These are phyloP conservation scores for Coniferiporia sulphurascens DNA, from an alignment of 1,284 basidiomycete species.

Conservation along the genomic window DNA sequence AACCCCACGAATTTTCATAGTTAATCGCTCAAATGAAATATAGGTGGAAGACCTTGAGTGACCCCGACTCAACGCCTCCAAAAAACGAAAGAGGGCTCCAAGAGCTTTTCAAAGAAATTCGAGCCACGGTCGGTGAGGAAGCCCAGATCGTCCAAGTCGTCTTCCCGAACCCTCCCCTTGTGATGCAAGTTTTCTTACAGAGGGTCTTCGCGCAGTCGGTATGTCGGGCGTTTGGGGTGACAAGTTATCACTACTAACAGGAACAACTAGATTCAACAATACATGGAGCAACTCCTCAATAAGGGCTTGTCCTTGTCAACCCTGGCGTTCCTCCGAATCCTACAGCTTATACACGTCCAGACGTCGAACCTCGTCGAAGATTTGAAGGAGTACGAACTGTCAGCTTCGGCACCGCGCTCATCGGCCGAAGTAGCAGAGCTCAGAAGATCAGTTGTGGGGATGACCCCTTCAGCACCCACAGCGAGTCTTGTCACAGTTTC, in stretches of 20 bases:
- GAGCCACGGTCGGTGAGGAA: slow-evolving; percentile 89
- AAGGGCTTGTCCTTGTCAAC: slow-evolving; percentile 74
- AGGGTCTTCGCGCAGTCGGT: slow-evolving; percentile 98
- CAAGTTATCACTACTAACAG: background rate
- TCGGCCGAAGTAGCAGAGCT: slow-evolving; percentile 58
- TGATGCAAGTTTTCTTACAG: slow-evolving; percentile 98
- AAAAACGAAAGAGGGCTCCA: slow-evolving; percentile 76
- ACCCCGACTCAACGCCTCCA: slow-evolving; percentile 79
- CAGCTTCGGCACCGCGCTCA: slow-evolving; percentile 56
- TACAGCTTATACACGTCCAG: slow-evolving; percentile 84
- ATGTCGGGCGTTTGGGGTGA: slow-evolving; percentile 27
- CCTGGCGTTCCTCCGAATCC: slow-evolving; percentile 85
- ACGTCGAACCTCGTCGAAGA: slow-evolving; percentile 84
- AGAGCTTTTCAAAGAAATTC: slow-evolving; percentile 84
- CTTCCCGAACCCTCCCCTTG: slow-evolving; percentile 94
- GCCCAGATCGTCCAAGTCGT: slow-evolving; percentile 98
- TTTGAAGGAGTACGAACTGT: slow-evolving; percentile 87
- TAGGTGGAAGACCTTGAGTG: slow-evolving; percentile 79
- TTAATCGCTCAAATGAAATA: slow-evolving; percentile 13
- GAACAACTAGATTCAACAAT: slow-evolving; percentile 81
- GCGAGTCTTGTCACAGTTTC: slow-evolving; percentile 33
- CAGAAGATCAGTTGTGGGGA: slow-evolving; percentile 45
- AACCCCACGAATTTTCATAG: slow-evolving; percentile 8
- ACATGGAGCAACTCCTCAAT: slow-evolving; percentile 82
- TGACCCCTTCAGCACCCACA: slow-evolving; percentile 44